Percentiles rank a stretch among this genome's conserved stretches.
These are phyloP conservation scores for Chamaecrista fasciculata DNA, from an alignment of 306 rosid species.

Conservation along the genomic window DNA sequence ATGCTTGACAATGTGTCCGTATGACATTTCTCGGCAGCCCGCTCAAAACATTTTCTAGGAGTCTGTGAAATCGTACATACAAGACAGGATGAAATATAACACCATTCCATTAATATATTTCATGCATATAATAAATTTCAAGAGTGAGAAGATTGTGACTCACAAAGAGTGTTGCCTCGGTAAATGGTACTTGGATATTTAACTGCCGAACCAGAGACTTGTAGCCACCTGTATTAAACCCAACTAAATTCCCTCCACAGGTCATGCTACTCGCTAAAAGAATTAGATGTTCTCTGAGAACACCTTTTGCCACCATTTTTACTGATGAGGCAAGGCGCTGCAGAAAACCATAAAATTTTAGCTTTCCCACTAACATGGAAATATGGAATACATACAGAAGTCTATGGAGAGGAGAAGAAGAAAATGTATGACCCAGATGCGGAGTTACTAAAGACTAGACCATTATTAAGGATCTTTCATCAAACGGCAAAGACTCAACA, in stretches of 20 bases:
- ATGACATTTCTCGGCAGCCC: constrained; percentile 89
- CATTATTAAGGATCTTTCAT: constrained; percentile 19
- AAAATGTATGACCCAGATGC: not conserved
- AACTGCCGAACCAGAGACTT: constrained; percentile 71
- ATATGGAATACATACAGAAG: not conserved
- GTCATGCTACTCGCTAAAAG: constrained; percentile 91
- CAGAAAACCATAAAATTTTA: constrained; percentile 24
- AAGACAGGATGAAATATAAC: constrained; percentile 20
- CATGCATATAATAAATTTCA: not conserved
- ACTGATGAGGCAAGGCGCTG: constrained; percentile 88
- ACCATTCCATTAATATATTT: constrained; percentile 2
- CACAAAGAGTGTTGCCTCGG: constrained; percentile 92
- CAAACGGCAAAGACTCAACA: constrained; percentile 2
- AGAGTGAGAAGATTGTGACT: constrained; percentile 35
- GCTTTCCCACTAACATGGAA: not conserved
- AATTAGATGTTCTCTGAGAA: constrained; percentile 90
- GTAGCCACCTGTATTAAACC: constrained; percentile 87
- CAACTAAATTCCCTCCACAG: constrained; percentile 80
- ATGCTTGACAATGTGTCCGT: constrained; percentile 73
- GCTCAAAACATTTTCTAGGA: constrained; percentile 86
- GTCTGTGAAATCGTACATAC: constrained; percentile 52
- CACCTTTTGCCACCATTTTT: constrained; percentile 89
- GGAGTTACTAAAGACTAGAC: constrained; percentile 6
- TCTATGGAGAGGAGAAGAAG: not conserved
- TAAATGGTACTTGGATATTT: constrained; percentile 83